These are phyloP conservation scores for Aspergillus aculeatus DNA, from an alignment of 2,329 filamentous ascomycete genomes.

Conservation along the genomic window DNA sequence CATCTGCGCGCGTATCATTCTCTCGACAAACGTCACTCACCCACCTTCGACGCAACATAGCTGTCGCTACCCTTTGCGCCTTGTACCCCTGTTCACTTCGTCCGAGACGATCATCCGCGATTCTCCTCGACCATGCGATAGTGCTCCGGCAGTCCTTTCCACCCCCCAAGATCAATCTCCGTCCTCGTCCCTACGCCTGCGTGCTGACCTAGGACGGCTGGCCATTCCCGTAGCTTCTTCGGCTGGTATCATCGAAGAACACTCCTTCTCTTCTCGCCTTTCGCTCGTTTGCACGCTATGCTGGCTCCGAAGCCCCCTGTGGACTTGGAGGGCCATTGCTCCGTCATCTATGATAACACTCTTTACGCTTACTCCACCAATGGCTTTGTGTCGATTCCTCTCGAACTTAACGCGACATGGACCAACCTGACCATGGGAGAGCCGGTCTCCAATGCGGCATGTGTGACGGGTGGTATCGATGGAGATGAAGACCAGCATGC, in stretches of 20 bases:
- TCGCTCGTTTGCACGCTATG: slow-evolving; percentile 52
- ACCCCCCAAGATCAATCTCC: slow-evolving; percentile 14
- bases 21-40: not conserved
- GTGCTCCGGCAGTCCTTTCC: slow-evolving; percentile 37
- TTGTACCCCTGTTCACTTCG: slow-evolving; percentile 7
- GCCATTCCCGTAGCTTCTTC: slow-evolving; percentile 26
- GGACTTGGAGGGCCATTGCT: slow-evolving; percentile 74
- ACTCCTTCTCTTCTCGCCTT: slow-evolving; percentile 7
- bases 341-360: slow-evolving; percentile 74
- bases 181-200: slow-evolving; percentile 16
- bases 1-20: slow-evolving; percentile 3
- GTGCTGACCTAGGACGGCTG: slow-evolving; percentile 25
- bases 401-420: slow-evolving; percentile 73
- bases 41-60: not conserved
- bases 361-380: slow-evolving; percentile 78
- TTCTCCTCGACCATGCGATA: slow-evolving; percentile 31
- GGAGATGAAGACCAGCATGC: slow-evolving; percentile 59
- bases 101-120: slow-evolving; percentile 6
- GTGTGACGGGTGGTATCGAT: slow-evolving; percentile 66
- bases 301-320: slow-evolving; percentile 67
- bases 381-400: slow-evolving; percentile 70
- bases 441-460: slow-evolving; percentile 71
- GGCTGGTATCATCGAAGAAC: slow-evolving; percentile 30
- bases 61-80: slow-evolving; percentile 1
- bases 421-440: slow-evolving; percentile 62